phyloP scores from a whole-genome alignment of 2,329 filamentous ascomycete species.

The Amphichorda felina region DNA sequence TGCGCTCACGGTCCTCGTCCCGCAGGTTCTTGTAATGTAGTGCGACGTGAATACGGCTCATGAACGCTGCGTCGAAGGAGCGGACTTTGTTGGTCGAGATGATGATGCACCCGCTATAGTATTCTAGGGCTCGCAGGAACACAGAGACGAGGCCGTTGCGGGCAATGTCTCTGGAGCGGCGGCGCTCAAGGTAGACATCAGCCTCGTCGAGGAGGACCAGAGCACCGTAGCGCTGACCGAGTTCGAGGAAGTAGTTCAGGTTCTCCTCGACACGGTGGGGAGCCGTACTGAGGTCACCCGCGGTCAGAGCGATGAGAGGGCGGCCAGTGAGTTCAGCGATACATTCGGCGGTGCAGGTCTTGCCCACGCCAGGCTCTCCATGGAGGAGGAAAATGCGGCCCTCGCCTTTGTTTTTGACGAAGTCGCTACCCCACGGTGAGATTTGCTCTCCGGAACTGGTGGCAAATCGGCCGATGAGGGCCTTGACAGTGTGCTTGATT shows the following conservation, averaged over 20 bases:
- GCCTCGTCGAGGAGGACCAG: slow-evolving; percentile 47
- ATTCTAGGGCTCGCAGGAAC: slow-evolving; percentile 38
- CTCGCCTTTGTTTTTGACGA: slow-evolving; percentile 37
- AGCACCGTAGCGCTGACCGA: slow-evolving; percentile 36
- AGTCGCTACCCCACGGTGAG: slow-evolving; percentile 31
- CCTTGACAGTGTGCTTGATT: slow-evolving; percentile 33
- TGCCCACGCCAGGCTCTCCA: slow-evolving; percentile 41
- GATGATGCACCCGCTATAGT: slow-evolving; percentile 37
- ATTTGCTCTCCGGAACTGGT: slow-evolving; percentile 21
- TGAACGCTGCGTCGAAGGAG: slow-evolving; percentile 34
- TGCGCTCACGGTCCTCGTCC: slow-evolving; percentile 27
- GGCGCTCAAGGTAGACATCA: slow-evolving; percentile 46
- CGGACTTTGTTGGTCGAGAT: slow-evolving; percentile 37
- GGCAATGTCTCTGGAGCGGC: slow-evolving; percentile 27
- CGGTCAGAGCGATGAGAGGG: slow-evolving; percentile 38
- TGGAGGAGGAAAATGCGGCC: slow-evolving; percentile 39
- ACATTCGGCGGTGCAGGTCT: slow-evolving; percentile 44
- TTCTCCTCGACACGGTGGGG: slow-evolving; percentile 25
- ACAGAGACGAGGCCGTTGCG: slow-evolving; percentile 36
- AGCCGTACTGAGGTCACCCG: slow-evolving; percentile 32
- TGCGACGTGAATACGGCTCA: slow-evolving; percentile 35
- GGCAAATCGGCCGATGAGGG: slow-evolving; percentile 34
- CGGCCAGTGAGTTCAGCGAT: slow-evolving; percentile 37
- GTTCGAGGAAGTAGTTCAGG: slow-evolving; percentile 33
- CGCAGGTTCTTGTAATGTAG: slow-evolving; percentile 30